Evolutionary conservation across 176 grass and related monocot genomes (phyloP), one percentile per base, ranked within the genome.

Genomic region (Zoysia pacifica): DNA sequence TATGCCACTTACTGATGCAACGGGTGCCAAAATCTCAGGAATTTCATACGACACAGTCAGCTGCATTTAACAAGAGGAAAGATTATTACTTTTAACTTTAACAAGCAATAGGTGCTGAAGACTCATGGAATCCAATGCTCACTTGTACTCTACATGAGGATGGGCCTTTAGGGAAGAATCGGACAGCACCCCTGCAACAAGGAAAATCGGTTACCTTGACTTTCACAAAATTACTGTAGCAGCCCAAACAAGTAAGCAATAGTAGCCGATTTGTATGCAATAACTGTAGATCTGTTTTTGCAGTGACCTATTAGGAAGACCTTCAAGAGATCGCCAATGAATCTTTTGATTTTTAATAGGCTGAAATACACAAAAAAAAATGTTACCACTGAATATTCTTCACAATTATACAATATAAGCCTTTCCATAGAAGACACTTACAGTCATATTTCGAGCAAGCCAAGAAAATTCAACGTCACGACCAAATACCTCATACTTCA

Each of bases 261-360:
- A 78, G 48, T 28, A 76, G 15, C 46, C 63, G 15, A 10, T 18
- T 38, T 70, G 5, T 73, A 82, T 76, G 6, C 16, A 74, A 14
- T 59, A 75, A 36, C n/a, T 72, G 12, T 35, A 48, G 10, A 44
- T 52, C 16, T 44, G 1, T 41, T 9, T 12, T 60, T 61, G 36
- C 10, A 67, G 9, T 48, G 69, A 98, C 96, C 96, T 95, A 75
- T 99, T 99, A 54, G 84, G 84, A 89, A 99, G 88, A 75, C 96
- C 96, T 89, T 99, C 93, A 70, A 99, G 88, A 69, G 96, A 99
- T 15, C 96, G 67, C 96, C 96, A 99, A 66, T 99, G 96, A 35
- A 99, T 99, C 77, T 99, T 99, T 84, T 99, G 96, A 73, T 99
- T 93, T 85, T 89, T 90, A 76, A 66, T 95, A 45, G 96, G 96